A percentile compares a stretch with the other conserved stretches of the same genome.
Evolutionary conservation across 2,329 filamentous ascomycete genomes (phyloP).

Genomic region (Didymella sp.): DNA sequence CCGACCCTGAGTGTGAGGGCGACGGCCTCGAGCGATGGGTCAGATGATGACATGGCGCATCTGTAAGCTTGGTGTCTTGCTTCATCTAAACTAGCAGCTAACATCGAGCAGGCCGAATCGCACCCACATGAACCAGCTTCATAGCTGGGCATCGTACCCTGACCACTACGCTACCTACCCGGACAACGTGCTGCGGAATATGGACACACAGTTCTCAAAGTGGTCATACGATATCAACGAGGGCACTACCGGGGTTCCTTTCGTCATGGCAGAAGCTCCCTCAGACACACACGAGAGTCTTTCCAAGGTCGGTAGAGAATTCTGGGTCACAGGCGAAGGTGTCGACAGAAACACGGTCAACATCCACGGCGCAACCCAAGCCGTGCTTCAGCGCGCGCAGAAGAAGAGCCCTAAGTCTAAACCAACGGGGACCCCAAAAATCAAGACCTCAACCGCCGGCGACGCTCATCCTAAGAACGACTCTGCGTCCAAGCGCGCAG

Average conservation of each 20-base stretch:
- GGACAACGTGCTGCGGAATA: conserved; percentile 3
- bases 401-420: background rate
- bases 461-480: background rate
- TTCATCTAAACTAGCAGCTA: background rate
- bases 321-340: conserved; percentile 1
- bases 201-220: conserved; percentile 18
- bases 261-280: conserved; percentile 11
- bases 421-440: background rate
- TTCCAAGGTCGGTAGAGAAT: background rate
- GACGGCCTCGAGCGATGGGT: background rate
- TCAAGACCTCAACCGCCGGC: background rate
- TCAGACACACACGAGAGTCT: conserved; percentile 8
- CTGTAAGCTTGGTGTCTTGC: background rate
- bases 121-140: background rate
- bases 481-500: conserved; percentile 9
- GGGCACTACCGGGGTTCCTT: conserved; percentile 6
- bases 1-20: background rate
- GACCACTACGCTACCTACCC: background rate
- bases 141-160: background rate
- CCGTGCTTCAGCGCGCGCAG: background rate
- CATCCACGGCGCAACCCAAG: background rate
- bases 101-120: background rate
- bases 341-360: background rate
- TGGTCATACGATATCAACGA: conserved; percentile 15
- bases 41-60: background rate